A percentile compares a stretch with the other conserved stretches of the same genome.
phyloP scores from a whole-genome alignment of 2,329 filamentous ascomycete species.

The Dothideomycetidae sp. region DNA sequence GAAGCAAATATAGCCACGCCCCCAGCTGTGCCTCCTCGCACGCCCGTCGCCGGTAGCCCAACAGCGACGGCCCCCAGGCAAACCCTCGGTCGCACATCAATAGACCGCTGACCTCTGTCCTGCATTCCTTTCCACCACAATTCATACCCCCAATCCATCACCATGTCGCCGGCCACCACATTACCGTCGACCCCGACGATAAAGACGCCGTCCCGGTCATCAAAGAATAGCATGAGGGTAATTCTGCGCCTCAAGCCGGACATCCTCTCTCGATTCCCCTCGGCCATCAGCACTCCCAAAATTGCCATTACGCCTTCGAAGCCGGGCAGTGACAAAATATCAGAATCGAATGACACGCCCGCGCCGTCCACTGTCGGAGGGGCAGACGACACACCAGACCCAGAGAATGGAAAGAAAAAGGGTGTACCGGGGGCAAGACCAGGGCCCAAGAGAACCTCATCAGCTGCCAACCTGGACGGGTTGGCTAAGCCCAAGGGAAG shows the following conservation, averaged over 20 bases:
- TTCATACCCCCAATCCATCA: constrained; percentile 11
- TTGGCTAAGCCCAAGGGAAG: constrained; percentile 63
- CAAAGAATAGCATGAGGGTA: constrained; percentile 20
- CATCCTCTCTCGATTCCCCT: constrained; percentile 20
- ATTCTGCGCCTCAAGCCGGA: constrained; percentile 17
- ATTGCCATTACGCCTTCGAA: constrained; percentile 24
- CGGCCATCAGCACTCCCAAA: constrained; percentile 17
- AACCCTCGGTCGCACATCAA: constrained; percentile 12
- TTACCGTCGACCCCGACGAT: constrained; percentile 9
- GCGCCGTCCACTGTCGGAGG: constrained; percentile 21
- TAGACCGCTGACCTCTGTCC: constrained; percentile 1
- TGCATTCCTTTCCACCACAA: constrained; percentile 11
- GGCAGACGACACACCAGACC: constrained; percentile 26
- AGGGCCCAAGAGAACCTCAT: constrained; percentile 44
- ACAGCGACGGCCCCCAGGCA: constrained; percentile 8
- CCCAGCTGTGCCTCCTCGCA: constrained; percentile 9
- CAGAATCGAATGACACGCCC: constrained; percentile 30
- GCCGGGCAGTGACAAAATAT: constrained; percentile 25
- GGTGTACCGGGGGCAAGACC: constrained; percentile 55
- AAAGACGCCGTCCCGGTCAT: constrained; percentile 14
- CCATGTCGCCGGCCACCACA: constrained; percentile 11
- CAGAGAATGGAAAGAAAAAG: constrained; percentile 54
- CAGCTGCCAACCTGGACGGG: constrained; percentile 37
- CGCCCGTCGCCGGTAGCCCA: constrained; percentile 6
- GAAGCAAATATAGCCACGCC: constrained; percentile 6